Evolutionary conservation across 768 basidiomycete genomes (phyloP).

Genomic region (Mycena albidolilacea): DNA sequence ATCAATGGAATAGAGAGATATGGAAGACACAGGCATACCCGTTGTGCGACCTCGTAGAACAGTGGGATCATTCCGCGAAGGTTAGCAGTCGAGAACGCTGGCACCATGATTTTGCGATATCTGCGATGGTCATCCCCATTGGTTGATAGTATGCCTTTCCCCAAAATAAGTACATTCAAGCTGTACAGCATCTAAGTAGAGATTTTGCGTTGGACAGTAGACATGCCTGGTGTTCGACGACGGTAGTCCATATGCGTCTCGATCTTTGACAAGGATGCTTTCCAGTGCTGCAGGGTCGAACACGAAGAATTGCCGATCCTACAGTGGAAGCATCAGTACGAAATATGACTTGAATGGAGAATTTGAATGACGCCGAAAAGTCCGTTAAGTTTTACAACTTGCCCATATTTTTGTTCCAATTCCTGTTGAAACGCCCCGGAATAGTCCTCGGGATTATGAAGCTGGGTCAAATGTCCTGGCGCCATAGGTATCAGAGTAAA

Average conservation of each 20-base stretch:
- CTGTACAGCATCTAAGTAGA: constrained; percentile 5
- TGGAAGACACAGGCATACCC: neutral
- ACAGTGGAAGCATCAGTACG: neutral
- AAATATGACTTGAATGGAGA: neutral
- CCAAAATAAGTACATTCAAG: neutral
- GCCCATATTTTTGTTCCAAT: neutral
- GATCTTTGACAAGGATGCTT: neutral
- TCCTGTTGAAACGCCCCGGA: neutral
- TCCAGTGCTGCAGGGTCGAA: neutral
- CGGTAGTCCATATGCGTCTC: neutral
- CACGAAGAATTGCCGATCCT: neutral
- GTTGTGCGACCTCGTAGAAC: constrained; percentile 1
- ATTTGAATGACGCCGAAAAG: neutral
- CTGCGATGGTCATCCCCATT: neutral
- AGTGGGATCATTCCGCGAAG: neutral
- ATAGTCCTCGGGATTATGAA: constrained; percentile 6
- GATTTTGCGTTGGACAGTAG: constrained; percentile 2
- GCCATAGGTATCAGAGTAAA: constrained; percentile 1
- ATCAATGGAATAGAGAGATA: neutral
- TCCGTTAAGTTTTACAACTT: constrained; percentile 1
- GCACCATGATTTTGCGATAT: constrained; percentile 1
- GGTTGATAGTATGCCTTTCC: constrained; percentile 6
- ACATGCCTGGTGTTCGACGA: neutral
- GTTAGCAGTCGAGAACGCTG: neutral
- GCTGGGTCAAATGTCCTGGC: constrained; percentile 6